Percentiles rank a stretch among this genome's conserved stretches.
phyloP scores from a whole-genome alignment of 148 eudicot species.

The Rhododendron mucronatum region DNA sequence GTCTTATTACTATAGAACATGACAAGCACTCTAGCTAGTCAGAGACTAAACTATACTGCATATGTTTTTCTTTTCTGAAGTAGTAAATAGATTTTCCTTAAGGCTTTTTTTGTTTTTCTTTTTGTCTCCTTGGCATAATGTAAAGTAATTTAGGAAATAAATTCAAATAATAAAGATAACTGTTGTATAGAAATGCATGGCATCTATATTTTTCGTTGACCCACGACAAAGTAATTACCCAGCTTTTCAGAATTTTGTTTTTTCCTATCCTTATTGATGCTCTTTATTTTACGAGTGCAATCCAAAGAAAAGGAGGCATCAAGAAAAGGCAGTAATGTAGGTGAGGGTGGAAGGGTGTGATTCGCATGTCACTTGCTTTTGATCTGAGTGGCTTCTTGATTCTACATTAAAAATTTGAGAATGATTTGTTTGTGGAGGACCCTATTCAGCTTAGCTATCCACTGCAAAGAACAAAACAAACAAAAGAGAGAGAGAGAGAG shows the following conservation, averaged over 20 bases:
- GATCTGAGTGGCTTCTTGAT: slow-evolving; percentile 53
- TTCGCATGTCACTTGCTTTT: slow-evolving; percentile 23
- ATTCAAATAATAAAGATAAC: slow-evolving; percentile 25
- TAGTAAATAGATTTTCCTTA: slow-evolving; percentile 30
- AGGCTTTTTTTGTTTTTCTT: slow-evolving; percentile 19
- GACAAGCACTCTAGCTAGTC: slow-evolving; percentile 23
- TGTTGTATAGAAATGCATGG: slow-evolving; percentile 54
- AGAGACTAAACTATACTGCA: slow-evolving; percentile 16
- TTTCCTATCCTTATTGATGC: slow-evolving; percentile 19
- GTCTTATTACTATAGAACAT: slow-evolving; percentile 31
- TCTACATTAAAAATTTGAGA: slow-evolving; percentile 19
- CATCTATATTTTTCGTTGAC: slow-evolving; percentile 44
- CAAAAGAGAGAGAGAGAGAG: too few relatives aligned
- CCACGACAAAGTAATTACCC: slow-evolving; percentile 47
- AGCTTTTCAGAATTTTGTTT: slow-evolving; percentile 29
- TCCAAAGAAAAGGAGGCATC: slow-evolving; percentile 36
- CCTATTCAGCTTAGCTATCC: slow-evolving; percentile 34
- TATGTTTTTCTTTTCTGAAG: slow-evolving; percentile 23
- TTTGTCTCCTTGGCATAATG: slow-evolving; percentile 29
- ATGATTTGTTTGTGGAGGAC: slow-evolving; percentile 36
- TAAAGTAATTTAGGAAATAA: slow-evolving; percentile 50
- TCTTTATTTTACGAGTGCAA: slow-evolving; percentile 36
- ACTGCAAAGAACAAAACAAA: background rate
- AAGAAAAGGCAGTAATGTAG: slow-evolving; percentile 19
- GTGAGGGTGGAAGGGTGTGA: slow-evolving; percentile 35